These are phyloP conservation scores for Leptographium flavum DNA, from an alignment of 2,329 filamentous ascomycete species.

Conservation along the genomic window DNA sequence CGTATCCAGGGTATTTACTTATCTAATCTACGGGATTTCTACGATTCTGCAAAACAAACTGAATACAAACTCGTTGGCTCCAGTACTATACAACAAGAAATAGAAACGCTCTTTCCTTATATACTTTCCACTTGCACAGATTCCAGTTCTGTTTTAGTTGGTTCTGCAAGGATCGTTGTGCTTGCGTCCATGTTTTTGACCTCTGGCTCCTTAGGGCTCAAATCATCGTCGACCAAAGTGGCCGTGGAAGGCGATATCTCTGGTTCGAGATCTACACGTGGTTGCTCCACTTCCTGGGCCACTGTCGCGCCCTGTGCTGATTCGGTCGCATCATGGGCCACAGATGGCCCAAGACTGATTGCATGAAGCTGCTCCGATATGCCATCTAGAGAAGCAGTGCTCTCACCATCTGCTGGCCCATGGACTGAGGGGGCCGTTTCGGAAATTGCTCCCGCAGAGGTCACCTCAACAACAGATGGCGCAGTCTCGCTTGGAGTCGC, in stretches of 20 bases:
- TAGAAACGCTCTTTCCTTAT: not conserved
- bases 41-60: not conserved
- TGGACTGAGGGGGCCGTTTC: not conserved
- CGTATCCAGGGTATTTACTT: no score
- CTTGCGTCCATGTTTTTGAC: not conserved
- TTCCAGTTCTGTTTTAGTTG: not conserved
- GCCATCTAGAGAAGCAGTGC: not conserved
- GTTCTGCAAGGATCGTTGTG: not conserved
- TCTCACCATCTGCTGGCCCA: not conserved
- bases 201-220: not conserved
- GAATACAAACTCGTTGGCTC: not conserved
- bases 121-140: not conserved
- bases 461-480: not conserved
- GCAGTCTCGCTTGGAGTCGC: not conserved
- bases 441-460: not conserved
- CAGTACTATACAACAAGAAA: not conserved
- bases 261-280: not conserved
- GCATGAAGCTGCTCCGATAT: not conserved
- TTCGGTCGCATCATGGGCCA: not conserved
- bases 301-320: not conserved
- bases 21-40: no score
- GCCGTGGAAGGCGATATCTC: not conserved
- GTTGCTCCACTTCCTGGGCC: not conserved
- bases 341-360: not conserved
- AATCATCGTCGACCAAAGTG: not conserved